Percentiles rank a stretch among this genome's conserved stretches.
Evolutionary conservation across 805 yeast genomes (phyloP).

Genomic region (Candida argentea): DNA sequence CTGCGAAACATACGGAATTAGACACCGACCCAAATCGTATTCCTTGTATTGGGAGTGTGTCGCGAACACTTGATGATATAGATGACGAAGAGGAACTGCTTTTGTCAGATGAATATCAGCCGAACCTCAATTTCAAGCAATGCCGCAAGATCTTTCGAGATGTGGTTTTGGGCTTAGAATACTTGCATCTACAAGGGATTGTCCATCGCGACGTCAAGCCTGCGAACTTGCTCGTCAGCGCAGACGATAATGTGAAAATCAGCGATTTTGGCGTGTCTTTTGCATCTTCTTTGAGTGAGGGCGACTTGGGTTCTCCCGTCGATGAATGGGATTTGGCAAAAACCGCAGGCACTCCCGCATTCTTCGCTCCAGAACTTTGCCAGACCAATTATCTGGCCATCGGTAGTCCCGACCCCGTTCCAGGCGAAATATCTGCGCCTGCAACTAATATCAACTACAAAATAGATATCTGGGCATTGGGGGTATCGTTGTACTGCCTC

Average conservation of each 20-base stretch:
- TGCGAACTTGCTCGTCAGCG: conserved; percentile 69
- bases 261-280: conserved; percentile 96
- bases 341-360: conserved; percentile 97
- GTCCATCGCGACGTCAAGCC: conserved; percentile 96
- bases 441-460: conserved; percentile 53
- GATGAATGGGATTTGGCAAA: conserved; percentile 78
- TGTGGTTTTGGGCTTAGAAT: conserved; percentile 80
- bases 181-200: conserved; percentile 80
- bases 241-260: conserved; percentile 71
- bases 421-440: conserved; percentile 9
- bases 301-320: conserved; percentile 32
- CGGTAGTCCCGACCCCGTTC: conserved; percentile 2
- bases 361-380: conserved; percentile 81
- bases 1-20: conserved; percentile 4
- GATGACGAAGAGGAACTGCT: conserved; percentile 11
- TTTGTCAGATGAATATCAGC: conserved; percentile 23
- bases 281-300: conserved; percentile 38
- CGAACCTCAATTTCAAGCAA: conserved; percentile 56
- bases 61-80: neutral
- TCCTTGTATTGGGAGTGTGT: conserved; percentile 21
- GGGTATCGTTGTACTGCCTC: conserved; percentile 82
- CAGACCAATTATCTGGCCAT: conserved; percentile 36
- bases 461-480: conserved; percentile 97
- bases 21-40: conserved; percentile 26
- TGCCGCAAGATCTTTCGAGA: conserved; percentile 71